Conservation (phyloP, 225 moss, liverwort and hornwort genomes). For the Straminergon stramineum region DNA sequence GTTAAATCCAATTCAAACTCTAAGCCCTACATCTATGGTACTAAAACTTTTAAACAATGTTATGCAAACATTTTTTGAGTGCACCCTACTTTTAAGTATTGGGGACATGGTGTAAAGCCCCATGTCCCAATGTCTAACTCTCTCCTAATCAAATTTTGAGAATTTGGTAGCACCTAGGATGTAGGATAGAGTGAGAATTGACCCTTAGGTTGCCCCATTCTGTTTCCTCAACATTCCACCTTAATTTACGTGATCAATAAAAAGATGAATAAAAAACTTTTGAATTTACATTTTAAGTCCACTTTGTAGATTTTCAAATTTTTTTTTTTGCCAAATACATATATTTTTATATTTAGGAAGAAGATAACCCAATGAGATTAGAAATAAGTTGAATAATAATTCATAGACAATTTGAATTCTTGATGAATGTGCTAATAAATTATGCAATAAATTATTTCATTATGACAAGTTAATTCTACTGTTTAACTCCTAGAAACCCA, state of each 20-base stretch:
- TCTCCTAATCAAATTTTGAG: neutral
- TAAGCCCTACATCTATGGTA: rapidly evolving
- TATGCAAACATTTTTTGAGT: neutral
- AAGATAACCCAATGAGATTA: neutral
- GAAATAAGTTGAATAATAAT: neutral
- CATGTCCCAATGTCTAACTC: neutral
- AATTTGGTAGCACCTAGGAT: neutral
- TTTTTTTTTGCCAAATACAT: neutral
- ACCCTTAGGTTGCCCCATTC: rapidly evolving
- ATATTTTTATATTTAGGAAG: neutral
- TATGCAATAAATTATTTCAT: too few relatives aligned
- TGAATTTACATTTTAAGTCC: rapidly evolving
- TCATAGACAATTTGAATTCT: neutral
- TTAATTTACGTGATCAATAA: neutral
- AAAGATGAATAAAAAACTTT: neutral
- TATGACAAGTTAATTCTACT: too few relatives aligned
- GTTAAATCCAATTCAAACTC: neutral
- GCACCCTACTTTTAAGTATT: rapidly evolving
- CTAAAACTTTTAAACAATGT: neutral
- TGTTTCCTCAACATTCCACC: neutral
- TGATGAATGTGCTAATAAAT: neutral
- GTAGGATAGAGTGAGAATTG: neutral
- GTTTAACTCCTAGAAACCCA: too few relatives aligned
- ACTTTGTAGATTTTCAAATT: neutral
- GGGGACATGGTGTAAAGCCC: rapidly evolving